Base-by-base conservation (phyloP, 441 rosid species). In the Macaranga tanarius region DNA sequence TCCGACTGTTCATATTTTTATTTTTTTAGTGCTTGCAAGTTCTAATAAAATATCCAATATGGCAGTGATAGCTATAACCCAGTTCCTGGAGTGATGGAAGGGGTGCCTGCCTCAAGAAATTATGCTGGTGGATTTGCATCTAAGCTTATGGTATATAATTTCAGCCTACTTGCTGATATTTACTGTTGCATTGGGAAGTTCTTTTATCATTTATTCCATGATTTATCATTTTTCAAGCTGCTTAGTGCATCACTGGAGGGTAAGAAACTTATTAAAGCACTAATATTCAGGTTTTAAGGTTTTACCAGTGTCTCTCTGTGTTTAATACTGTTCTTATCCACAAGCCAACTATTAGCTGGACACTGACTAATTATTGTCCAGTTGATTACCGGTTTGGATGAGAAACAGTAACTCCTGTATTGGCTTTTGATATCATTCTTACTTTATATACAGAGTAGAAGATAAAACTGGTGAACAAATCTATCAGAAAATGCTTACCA, bases 51-150 rank as follows among this genome's bases (percentile, higher is more conserved):
- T 65, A 10, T 20, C 28, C 58, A 34, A 76, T 79, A 61, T 72
- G 80, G 65, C 92, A 95, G 99, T 55, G 99, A 92, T 79, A 75
- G 82, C 65, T 92, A 95, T 68, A 95, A 95, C 75, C 99, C 97
- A 69, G 97, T 92, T 80, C 99, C 99, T 40, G 99, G 99, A 75
- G 97, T 92, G 56, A 90, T 92, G 99, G 82, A 86, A 84, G 93
- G 97, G 47, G 96, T 92, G 81, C 99, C 97, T 0, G 87, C 99
- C 82, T 84, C 97, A 56, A 84, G 86, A 79, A 85, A 92, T 74
- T 95, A 95, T 71, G 76, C 48, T 63, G 96, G 97, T 2, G 98
- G 98, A 42, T 93, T 93, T 68, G 80, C 97, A 66, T 73, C 91
- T 58, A 90, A 87, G 79, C 95, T 95, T 50, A 92, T 95, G 99